A percentile compares a stretch with the other conserved stretches of the same genome.
These are phyloP conservation scores for Podospora comata DNA, from an alignment of 495 filamentous ascomycete genomes.

Conservation along the genomic window DNA sequence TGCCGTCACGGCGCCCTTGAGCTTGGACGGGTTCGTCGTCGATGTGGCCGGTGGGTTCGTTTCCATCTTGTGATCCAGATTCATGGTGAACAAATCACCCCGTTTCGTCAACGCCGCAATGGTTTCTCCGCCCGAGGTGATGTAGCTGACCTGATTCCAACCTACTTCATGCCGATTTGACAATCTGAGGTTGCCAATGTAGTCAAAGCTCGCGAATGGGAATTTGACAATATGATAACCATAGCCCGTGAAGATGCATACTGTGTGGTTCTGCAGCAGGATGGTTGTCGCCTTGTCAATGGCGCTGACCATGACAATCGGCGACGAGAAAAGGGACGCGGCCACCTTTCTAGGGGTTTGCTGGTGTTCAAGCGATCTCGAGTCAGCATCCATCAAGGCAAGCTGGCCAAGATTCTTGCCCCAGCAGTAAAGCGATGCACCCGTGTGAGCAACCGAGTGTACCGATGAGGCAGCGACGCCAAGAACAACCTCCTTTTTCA, in stretches of 20 bases:
- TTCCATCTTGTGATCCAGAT: conserved; percentile 64
- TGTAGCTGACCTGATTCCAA: conserved; percentile 64
- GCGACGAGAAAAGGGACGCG: conserved; percentile 73
- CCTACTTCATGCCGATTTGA: conserved; percentile 63
- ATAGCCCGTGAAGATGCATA: conserved; percentile 90
- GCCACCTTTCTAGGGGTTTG: conserved; percentile 79
- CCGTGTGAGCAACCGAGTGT: conserved; percentile 86
- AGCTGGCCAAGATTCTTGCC: conserved; percentile 95
- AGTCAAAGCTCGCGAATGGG: conserved; percentile 64
- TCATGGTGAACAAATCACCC: conserved; percentile 82
- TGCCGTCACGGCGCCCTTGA: conserved; percentile 68
- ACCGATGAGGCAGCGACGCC: conserved; percentile 88
- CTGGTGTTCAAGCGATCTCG: conserved; percentile 81
- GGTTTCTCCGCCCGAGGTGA: conserved; percentile 81
- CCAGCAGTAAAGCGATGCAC: conserved; percentile 81
- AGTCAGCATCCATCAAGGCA: conserved; percentile 90
- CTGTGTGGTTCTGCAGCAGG: conserved; percentile 79
- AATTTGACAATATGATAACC: conserved; percentile 85
- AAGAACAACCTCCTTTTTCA: conserved; percentile 79
- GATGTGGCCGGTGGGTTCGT: conserved; percentile 58
- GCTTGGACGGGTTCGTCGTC: conserved; percentile 86
- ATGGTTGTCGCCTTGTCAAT: conserved; percentile 88
- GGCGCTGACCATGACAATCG: conserved; percentile 76
- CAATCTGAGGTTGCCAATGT: conserved; percentile 61
- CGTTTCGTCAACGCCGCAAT: conserved; percentile 79